Evolutionary conservation across 192 early-diverging fungal genomes (phyloP).

Genomic region (Phycomyces nitens): DNA sequence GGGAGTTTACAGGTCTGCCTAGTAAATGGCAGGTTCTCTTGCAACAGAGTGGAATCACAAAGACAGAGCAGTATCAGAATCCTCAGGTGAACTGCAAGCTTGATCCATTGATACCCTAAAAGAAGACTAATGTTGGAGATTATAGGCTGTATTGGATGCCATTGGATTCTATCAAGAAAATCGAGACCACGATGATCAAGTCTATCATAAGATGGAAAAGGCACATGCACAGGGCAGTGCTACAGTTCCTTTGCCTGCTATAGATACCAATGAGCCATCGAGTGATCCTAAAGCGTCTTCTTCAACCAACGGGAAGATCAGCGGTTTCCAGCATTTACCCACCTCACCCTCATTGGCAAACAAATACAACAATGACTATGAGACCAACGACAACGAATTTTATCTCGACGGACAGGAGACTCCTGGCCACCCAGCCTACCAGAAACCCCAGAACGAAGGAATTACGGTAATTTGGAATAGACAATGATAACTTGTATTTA

Average conservation of each 20-base stretch:
- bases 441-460: background rate
- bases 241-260: background rate
- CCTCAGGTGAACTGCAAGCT: slow-evolving; percentile 63
- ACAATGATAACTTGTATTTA: too few relatives aligned
- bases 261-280: background rate
- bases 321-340: background rate
- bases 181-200: slow-evolving; percentile 30
- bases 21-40: slow-evolving; percentile 91
- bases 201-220: slow-evolving; percentile 38
- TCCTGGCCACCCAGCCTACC: background rate
- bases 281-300: too few relatives aligned
- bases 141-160: slow-evolving; percentile 72
- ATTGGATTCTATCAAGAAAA: slow-evolving; percentile 81
- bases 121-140: background rate
- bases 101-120: too few relatives aligned
- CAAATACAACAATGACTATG: too few relatives aligned
- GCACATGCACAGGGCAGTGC: slow-evolving; percentile 18
- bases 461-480: background rate
- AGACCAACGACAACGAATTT: too few relatives aligned
- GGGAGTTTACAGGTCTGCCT: slow-evolving; percentile 93
- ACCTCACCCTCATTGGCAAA: too few relatives aligned
- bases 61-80: slow-evolving; percentile 89
- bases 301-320: background rate
- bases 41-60: slow-evolving; percentile 90
- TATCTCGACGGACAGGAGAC: background rate